Evolutionary conservation across 2,329 filamentous ascomycete species (phyloP).

Genomic region (Trichoderma endophyticum): DNA sequence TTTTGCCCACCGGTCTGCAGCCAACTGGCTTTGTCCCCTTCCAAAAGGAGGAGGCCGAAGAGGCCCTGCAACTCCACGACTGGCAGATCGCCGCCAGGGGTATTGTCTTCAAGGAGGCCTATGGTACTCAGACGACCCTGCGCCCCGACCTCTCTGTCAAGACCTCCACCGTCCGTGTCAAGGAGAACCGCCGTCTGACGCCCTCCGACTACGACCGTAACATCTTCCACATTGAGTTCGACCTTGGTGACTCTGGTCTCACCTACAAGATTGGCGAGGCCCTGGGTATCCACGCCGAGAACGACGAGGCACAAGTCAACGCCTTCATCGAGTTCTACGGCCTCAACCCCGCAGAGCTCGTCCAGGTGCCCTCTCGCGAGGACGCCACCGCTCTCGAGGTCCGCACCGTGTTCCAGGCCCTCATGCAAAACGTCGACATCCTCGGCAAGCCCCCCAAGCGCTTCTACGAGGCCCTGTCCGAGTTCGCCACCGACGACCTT

Average conservation of each 20-base stretch:
- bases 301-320: conserved; percentile 73
- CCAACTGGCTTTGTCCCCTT: conserved; percentile 80
- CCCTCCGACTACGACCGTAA: conserved; percentile 89
- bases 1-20: conserved; percentile 63
- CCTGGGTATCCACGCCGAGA: conserved; percentile 93
- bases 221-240: conserved; percentile 99
- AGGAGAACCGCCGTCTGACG: conserved; percentile 92
- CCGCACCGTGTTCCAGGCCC: conserved; percentile 86
- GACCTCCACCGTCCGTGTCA: conserved; percentile 83
- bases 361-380: conserved; percentile 88
- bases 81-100: conserved; percentile 86
- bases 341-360: conserved; percentile 75
- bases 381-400: conserved; percentile 72
- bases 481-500: conserved; percentile 76
- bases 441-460: conserved; percentile 95
- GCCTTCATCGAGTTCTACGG: conserved; percentile 90
- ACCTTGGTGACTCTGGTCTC: conserved; percentile 84
- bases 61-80: conserved; percentile 61
- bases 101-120: conserved; percentile 92
- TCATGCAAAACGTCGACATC: conserved; percentile 91
- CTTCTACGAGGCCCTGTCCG: conserved; percentile 90
- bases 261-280: conserved; percentile 98
- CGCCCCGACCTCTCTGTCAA: conserved; percentile 84
- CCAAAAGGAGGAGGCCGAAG: conserved; percentile 71
- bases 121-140: conserved; percentile 67